Evolutionary conservation across 2,329 filamentous ascomycete species (phyloP).

Genomic region (Zasmidium citrigriseum): DNA sequence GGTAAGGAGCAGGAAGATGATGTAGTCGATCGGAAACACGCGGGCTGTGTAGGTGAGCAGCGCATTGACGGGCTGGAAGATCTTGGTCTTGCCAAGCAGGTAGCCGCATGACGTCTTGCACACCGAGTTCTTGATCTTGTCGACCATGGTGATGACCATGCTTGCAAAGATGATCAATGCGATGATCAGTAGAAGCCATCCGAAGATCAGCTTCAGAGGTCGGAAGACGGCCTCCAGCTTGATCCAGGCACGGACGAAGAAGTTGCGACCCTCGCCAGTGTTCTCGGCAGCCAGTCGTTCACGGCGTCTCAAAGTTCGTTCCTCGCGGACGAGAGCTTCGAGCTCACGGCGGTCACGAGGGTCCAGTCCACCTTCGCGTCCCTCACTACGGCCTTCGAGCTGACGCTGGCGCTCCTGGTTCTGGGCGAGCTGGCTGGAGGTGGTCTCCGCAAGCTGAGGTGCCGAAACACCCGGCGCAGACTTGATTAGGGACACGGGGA

Average conservation of each 20-base stretch:
- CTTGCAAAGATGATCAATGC: conserved; percentile 79
- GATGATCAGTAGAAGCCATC: conserved; percentile 73
- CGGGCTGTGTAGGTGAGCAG: conserved; percentile 77
- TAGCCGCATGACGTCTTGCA: conserved; percentile 92
- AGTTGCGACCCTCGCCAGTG: conserved; percentile 73
- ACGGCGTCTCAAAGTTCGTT: conserved; percentile 86
- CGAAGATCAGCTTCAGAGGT: conserved; percentile 84
- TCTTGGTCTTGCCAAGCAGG: conserved; percentile 80
- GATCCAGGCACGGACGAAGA: conserved; percentile 73
- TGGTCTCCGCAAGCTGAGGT: conserved; percentile 74
- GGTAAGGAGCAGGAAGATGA: conserved; percentile 81
- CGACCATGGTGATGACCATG: conserved; percentile 93
- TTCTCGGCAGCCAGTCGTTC: conserved; percentile 84
- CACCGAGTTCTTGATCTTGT: conserved; percentile 93
- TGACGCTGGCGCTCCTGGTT: conserved; percentile 92
- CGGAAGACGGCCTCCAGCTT: conserved; percentile 80
- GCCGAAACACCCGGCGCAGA: conserved; percentile 83
- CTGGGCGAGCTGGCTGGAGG: conserved; percentile 75
- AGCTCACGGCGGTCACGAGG: conserved; percentile 86
- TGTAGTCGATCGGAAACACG: conserved; percentile 88
- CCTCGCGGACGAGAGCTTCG: conserved; percentile 82
- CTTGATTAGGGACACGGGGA: conserved; percentile 90
- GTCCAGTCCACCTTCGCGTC: conserved; percentile 72
- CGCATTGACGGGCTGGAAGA: conserved; percentile 96
- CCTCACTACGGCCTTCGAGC: conserved; percentile 80